Percentiles rank a stretch among this genome's conserved stretches.
phyloP scores from a whole-genome alignment of 192 early-diverging fungal species.

The Coemansia sp. region DNA sequence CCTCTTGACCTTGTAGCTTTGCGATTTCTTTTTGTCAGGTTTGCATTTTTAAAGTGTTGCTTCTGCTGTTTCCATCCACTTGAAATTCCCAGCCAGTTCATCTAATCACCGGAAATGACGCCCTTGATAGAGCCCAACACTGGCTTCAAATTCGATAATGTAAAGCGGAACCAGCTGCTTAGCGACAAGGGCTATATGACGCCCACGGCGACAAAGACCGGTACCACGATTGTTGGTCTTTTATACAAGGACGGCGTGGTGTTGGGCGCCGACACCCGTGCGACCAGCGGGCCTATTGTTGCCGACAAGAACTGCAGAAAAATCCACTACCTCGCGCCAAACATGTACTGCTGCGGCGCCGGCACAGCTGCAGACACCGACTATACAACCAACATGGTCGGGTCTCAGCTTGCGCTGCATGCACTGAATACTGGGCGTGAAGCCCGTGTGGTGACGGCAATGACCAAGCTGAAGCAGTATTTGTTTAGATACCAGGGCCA shows the following conservation, averaged over 20 bases:
- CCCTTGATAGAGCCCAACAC: slow-evolving; percentile 26
- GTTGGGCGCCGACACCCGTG: slow-evolving; percentile 95
- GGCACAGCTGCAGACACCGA: slow-evolving; percentile 99
- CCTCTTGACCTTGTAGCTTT: not conserved
- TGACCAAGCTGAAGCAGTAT: slow-evolving; percentile 98
- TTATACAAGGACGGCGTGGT: slow-evolving; percentile 94
- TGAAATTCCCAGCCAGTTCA: not conserved
- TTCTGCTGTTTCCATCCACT: not conserved
- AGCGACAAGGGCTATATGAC: slow-evolving; percentile 72
- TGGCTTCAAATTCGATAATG: slow-evolving; percentile 56
- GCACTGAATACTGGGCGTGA: slow-evolving; percentile 84
- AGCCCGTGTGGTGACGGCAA: slow-evolving; percentile 85
- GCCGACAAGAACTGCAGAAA: slow-evolving; percentile 99
- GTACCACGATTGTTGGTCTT: slow-evolving; percentile 95
- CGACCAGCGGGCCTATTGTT: slow-evolving; percentile 92
- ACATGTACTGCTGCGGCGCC: slow-evolving; percentile 98
- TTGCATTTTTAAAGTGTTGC: not conserved
- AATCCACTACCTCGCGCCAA: slow-evolving; percentile 96
- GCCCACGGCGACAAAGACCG: slow-evolving; percentile 89
- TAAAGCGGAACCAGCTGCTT: slow-evolving; percentile 72
- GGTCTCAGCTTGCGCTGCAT: slow-evolving; percentile 93
- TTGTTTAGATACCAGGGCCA: slow-evolving; percentile 97
- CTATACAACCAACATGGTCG: slow-evolving; percentile 88
- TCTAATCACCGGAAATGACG: slow-evolving; percentile 17
- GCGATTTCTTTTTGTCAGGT: not conserved